Conservation (phyloP, 2,329 filamentous ascomycete genomes). For the Trichoderma simmonsii region DNA sequence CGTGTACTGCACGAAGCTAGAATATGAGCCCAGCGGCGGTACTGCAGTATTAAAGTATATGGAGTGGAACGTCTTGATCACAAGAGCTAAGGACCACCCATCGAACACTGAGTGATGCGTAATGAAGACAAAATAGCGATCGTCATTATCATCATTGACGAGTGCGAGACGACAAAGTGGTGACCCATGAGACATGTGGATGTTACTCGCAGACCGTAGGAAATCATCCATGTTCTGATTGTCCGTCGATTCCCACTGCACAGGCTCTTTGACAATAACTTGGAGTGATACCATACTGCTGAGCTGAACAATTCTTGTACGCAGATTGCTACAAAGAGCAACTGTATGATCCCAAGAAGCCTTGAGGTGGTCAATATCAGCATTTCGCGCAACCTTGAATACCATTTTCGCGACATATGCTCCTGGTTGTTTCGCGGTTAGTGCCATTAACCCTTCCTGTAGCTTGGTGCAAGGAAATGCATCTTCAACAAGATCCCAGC, state of each 20-base stretch:
- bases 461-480: neutral
- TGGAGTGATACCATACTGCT: neutral
- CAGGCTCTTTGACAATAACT: neutral
- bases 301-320: slow-evolving; percentile 10
- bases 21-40: neutral
- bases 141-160: neutral
- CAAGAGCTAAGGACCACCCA: slow-evolving; percentile 4
- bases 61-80: neutral
- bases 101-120: slow-evolving; percentile 12
- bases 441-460: slow-evolving; percentile 9
- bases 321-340: neutral
- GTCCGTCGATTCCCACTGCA: neutral
- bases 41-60: neutral
- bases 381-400: slow-evolving; percentile 7
- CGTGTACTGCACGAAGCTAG: slow-evolving; percentile 2
- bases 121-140: neutral
- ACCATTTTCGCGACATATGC: neutral
- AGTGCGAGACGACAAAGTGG: neutral
- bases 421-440: neutral
- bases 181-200: slow-evolving; percentile 1
- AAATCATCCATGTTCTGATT: neutral
- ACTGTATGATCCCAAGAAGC: slow-evolving; percentile 26
- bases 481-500: neutral
- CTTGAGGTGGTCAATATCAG: neutral
- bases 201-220: neutral